These are phyloP conservation scores for Cylindrodendrum hubeiense DNA, from an alignment of 2,329 filamentous ascomycete species.

Conservation along the genomic window DNA sequence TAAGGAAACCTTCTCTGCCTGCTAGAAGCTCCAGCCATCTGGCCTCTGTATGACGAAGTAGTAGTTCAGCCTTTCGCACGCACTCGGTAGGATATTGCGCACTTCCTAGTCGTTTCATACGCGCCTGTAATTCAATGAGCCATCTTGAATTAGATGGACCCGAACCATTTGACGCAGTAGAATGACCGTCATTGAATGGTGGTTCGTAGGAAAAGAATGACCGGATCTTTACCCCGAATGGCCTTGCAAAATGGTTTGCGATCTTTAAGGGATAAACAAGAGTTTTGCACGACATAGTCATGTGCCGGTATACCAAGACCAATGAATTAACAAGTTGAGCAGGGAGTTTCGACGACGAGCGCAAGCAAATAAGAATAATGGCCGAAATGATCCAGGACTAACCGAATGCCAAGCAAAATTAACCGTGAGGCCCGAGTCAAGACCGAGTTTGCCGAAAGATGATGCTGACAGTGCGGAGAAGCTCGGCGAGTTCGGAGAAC, in stretches of 20 bases:
- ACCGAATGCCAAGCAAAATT: neutral
- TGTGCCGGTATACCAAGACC: no score
- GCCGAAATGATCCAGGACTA: no score
- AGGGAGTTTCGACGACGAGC: no score
- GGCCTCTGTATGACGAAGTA: neutral
- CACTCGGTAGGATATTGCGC: conserved; percentile 6
- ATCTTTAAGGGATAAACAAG: neutral
- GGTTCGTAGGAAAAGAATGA: neutral
- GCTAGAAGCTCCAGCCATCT: conserved; percentile 29
- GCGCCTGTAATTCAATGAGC: conserved; percentile 29
- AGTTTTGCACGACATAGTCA: neutral
- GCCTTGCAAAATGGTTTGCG: neutral
- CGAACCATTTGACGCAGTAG: neutral
- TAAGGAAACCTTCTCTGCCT: conserved; percentile 25
- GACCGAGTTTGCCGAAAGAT: neutral
- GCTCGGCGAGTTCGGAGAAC: neutral
- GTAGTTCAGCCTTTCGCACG: neutral
- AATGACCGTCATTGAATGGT: neutral
- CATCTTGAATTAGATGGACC: conserved; percentile 16
- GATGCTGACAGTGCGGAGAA: neutral
- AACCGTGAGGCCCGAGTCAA: neutral
- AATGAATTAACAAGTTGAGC: no score
- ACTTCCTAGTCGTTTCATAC: neutral
- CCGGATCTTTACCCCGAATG: neutral
- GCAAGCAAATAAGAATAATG: no score